Evolutionary conservation across 441 rosid genomes (phyloP).

Genomic region (Hypseocharis bilobata): DNA sequence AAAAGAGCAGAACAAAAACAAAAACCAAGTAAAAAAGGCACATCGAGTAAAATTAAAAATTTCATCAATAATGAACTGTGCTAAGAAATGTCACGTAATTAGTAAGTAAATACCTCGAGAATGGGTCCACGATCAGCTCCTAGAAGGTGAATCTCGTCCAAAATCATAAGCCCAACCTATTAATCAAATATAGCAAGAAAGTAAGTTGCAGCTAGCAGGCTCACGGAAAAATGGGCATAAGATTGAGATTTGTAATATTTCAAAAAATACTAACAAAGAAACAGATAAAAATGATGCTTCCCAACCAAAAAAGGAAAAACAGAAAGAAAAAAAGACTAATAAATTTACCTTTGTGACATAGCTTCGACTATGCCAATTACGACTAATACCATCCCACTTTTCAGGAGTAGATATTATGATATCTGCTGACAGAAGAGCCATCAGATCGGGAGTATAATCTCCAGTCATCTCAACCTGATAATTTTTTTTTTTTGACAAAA

Average conservation of each 20-base stretch:
- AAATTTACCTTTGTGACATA: conserved; percentile 79
- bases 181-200: conserved; percentile 24
- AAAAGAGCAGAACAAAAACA: too few species aligned
- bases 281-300: conserved; percentile 19
- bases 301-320: too few species aligned
- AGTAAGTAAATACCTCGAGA: conserved; percentile 76
- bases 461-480: conserved; percentile 98
- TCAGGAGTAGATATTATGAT: conserved; percentile 97
- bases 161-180: conserved; percentile 91
- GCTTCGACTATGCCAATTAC: conserved; percentile 97
- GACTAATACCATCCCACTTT: conserved; percentile 99
- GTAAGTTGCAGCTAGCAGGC: conserved; percentile 3
- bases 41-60: not conserved
- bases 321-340: too few species aligned
- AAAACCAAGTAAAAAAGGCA: too few species aligned
- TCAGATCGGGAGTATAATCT: conserved; percentile 96
- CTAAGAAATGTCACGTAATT: not conserved
- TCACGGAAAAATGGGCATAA: conserved; percentile 11
- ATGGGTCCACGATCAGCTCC: conserved; percentile 99
- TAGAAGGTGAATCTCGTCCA: conserved; percentile 97
- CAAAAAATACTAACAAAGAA: conserved; percentile 3
- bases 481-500: conserved; percentile 3
- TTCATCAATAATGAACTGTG: not conserved
- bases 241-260: not conserved
- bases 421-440: conserved; percentile 95